phyloP scores from a whole-genome alignment of 2,329 filamentous ascomycete species.

The Dendrostoma leiphaemia region DNA sequence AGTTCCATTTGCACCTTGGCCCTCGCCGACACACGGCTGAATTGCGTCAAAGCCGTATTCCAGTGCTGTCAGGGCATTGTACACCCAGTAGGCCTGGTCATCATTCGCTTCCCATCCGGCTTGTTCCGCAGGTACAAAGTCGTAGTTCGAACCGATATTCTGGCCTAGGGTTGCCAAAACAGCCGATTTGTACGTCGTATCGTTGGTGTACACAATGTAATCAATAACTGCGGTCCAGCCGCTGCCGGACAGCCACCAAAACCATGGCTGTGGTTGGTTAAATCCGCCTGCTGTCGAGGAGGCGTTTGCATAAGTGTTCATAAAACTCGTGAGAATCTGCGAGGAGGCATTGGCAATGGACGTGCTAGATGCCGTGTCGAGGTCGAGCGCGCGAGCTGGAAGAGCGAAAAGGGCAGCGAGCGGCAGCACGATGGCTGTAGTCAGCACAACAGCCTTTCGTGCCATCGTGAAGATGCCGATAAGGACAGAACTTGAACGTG shows the following conservation, averaged over 20 bases:
- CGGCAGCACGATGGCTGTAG: background rate
- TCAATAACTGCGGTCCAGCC: conserved; percentile 60
- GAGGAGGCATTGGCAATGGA: conserved; percentile 27
- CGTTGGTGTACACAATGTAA: conserved; percentile 81
- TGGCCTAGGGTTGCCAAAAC: conserved; percentile 66
- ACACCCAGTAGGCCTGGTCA: conserved; percentile 69
- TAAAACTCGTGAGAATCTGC: conserved; percentile 28
- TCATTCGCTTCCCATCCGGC: conserved; percentile 66
- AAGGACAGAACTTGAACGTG: no score
- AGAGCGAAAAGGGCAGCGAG: conserved; percentile 15
- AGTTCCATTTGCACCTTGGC: background rate
- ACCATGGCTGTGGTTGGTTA: conserved; percentile 30
- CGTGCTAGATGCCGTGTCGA: conserved; percentile 22
- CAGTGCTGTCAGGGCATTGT: conserved; percentile 65
- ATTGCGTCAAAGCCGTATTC: conserved; percentile 61
- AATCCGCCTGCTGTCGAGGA: conserved; percentile 30
- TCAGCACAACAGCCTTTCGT: background rate
- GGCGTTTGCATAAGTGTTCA: conserved; percentile 27
- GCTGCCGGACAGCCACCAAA: conserved; percentile 33
- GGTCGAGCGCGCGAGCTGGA: conserved; percentile 22
- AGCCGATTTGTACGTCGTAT: conserved; percentile 67
- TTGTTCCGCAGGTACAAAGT: conserved; percentile 73
- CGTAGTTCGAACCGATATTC: conserved; percentile 66
- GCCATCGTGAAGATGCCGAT: no score
- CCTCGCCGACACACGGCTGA: conserved; percentile 30